Conservation (phyloP, 2,329 filamentous ascomycete genomes). For the Chalaropsis thielavioides region DNA sequence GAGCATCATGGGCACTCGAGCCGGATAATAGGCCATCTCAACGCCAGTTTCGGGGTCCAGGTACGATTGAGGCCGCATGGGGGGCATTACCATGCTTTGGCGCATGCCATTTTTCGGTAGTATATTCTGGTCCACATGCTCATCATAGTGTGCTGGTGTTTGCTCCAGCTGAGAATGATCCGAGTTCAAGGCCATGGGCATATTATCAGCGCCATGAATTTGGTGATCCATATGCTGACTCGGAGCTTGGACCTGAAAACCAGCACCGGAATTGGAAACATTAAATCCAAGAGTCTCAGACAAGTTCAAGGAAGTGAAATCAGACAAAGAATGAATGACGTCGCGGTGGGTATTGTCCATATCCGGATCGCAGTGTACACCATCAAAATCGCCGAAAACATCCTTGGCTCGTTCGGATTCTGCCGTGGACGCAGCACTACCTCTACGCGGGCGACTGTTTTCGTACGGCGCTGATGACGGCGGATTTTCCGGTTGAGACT, state of each 20-base stretch:
- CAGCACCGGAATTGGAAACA: background rate
- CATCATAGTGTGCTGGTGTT: background rate
- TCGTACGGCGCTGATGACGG: background rate
- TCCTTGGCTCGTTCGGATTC: slow-evolving; percentile 50
- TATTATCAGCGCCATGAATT: background rate
- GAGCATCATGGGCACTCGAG: slow-evolving; percentile 82
- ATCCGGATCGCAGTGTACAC: slow-evolving; percentile 55
- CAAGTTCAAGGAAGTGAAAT: slow-evolving; percentile 9
- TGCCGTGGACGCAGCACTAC: slow-evolving; percentile 23
- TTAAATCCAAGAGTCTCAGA: slow-evolving; percentile 10
- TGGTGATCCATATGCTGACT: background rate
- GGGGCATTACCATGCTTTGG: slow-evolving; percentile 17
- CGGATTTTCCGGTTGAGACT: background rate
- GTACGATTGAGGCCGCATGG: slow-evolving; percentile 39
- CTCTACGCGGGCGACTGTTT: background rate
- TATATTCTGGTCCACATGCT: background rate
- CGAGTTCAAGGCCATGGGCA: background rate
- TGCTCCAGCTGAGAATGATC: background rate
- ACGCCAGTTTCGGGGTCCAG: slow-evolving; percentile 52
- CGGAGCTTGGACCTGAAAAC: background rate
- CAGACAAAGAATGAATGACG: background rate
- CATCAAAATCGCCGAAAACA: slow-evolving; percentile 70
- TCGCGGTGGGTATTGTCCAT: slow-evolving; percentile 9
- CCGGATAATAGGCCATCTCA: slow-evolving; percentile 87
- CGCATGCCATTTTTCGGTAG: background rate